Percentiles rank a stretch among this genome's conserved stretches.
phyloP scores from a whole-genome alignment of 2,329 filamentous ascomycete genomes.

The Conoideocrella luteorostrata region DNA sequence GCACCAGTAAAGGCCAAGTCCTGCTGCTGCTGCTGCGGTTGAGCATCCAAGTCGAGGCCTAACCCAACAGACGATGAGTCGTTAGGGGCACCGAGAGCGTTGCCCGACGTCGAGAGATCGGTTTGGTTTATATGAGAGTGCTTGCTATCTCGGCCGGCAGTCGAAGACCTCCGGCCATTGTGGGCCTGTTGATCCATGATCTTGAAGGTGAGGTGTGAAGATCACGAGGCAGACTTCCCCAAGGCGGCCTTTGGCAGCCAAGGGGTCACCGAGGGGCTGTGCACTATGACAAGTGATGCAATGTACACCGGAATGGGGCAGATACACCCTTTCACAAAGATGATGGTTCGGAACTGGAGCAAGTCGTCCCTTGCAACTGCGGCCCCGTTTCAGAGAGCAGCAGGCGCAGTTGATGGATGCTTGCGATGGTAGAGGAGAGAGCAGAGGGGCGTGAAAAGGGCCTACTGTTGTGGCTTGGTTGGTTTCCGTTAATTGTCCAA shows the following conservation, averaged over 20 bases:
- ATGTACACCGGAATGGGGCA: conserved; percentile 13
- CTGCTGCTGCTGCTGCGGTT: conserved; percentile 29
- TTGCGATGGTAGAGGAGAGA: neutral
- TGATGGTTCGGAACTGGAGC: conserved; percentile 5
- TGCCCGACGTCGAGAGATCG: conserved; percentile 54
- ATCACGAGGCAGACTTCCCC: conserved; percentile 36
- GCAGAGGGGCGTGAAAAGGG: neutral
- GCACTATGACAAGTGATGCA: conserved; percentile 16
- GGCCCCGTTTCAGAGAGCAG: conserved; percentile 5
- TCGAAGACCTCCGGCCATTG: conserved; percentile 55
- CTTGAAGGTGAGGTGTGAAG: conserved; percentile 13
- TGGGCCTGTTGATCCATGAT: conserved; percentile 37
- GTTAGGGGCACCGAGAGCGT: conserved; percentile 41
- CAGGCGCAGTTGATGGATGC: neutral
- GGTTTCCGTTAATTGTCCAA: neutral
- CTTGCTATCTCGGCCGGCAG: conserved; percentile 32
- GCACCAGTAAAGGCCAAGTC: conserved; percentile 23
- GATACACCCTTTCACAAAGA: conserved; percentile 9
- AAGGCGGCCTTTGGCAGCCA: conserved; percentile 39
- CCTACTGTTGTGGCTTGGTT: neutral
- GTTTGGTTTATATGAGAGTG: conserved; percentile 61
- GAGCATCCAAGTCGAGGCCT: conserved; percentile 53
- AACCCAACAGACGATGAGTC: conserved; percentile 42
- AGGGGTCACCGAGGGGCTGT: conserved; percentile 25
- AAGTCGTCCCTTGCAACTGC: conserved; percentile 4